Evolutionary conservation across 2,329 filamentous ascomycete species (phyloP).

Genomic region (Aspergillus neotritici): DNA sequence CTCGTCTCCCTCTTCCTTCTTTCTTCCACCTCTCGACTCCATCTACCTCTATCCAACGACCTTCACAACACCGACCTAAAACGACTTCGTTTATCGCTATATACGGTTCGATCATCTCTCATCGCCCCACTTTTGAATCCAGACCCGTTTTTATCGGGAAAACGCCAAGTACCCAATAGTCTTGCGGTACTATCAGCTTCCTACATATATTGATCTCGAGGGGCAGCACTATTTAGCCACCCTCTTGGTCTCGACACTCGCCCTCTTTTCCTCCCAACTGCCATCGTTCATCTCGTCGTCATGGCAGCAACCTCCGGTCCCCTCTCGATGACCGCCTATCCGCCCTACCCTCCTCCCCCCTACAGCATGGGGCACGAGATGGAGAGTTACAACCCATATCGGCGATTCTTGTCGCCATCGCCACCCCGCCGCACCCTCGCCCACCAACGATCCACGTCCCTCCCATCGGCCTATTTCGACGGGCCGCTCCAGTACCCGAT

Average conservation of each 20-base stretch:
- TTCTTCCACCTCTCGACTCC: not conserved
- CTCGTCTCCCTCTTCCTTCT: not conserved
- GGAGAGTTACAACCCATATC: conserved; percentile 23
- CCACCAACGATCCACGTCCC: conserved; percentile 16
- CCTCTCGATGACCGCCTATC: conserved; percentile 17
- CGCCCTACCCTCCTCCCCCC: conserved; percentile 13
- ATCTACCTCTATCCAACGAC: not conserved
- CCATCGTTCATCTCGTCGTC: conserved; percentile 1
- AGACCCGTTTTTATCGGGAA: conserved; percentile 1
- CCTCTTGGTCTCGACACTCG: not conserved
- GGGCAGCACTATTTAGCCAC: not conserved
- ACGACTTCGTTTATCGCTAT: too few relatives aligned
- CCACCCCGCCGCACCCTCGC: conserved; percentile 15
- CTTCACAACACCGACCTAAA: not conserved
- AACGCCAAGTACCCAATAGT: conserved; percentile 16
- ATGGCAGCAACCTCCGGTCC: conserved; percentile 18
- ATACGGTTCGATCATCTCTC: conserved; percentile 2
- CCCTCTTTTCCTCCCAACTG: not conserved
- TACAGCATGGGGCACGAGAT: conserved; percentile 12
- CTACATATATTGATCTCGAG: conserved; percentile 10
- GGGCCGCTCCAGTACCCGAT: conserved; percentile 21
- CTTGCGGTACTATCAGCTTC: conserved; percentile 11
- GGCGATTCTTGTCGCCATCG: conserved; percentile 22
- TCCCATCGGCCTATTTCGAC: conserved; percentile 22
- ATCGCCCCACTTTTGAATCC: conserved; percentile 12